Conservation (phyloP, 2,329 filamentous ascomycete genomes). For the Amphichorda felina region DNA sequence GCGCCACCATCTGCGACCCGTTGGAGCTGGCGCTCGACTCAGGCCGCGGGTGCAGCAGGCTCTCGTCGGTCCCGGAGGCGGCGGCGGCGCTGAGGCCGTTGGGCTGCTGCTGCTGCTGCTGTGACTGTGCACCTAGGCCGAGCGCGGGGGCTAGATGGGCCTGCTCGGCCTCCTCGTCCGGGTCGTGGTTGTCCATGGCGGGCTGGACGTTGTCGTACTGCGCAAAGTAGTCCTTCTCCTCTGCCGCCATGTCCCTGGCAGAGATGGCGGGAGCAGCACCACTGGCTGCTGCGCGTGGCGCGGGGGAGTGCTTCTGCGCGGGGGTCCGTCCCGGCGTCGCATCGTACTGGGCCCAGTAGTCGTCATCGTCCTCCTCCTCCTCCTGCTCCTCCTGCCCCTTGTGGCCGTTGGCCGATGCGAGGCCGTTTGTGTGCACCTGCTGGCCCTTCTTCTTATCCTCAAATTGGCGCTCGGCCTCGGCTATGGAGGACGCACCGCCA, state of each 20-base stretch:
- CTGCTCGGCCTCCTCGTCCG: slow-evolving; percentile 47
- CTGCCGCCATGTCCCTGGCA: slow-evolving; percentile 15
- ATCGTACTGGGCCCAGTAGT: slow-evolving; percentile 73
- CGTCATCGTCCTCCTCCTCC: slow-evolving; percentile 56
- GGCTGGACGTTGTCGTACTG: slow-evolving; percentile 71
- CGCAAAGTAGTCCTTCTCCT: slow-evolving; percentile 63
- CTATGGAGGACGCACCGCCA: slow-evolving; percentile 36
- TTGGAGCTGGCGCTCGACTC: slow-evolving; percentile 45
- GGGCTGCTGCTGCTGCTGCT: background rate
- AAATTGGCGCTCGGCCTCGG: slow-evolving; percentile 49
- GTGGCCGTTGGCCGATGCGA: slow-evolving; percentile 6
- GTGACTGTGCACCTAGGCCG: background rate
- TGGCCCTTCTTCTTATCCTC: slow-evolving; percentile 15
- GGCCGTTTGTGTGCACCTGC: background rate
- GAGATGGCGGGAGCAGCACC: slow-evolving; percentile 6
- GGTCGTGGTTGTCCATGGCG: slow-evolving; percentile 69
- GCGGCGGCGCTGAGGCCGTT: too few species aligned
- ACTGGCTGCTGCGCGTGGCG: slow-evolving; percentile 27
- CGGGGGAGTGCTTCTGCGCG: slow-evolving; percentile 49
- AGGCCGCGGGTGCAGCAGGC: slow-evolving; percentile 44
- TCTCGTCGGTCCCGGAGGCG: too few species aligned
- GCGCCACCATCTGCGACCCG: slow-evolving; percentile 44
- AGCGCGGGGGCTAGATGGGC: background rate
- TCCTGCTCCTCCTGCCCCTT: slow-evolving; percentile 7
- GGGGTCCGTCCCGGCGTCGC: slow-evolving; percentile 56